These are phyloP conservation scores for Rhodotorula sp. DNA, from an alignment of 1,284 basidiomycete genomes.

Conservation along the genomic window DNA sequence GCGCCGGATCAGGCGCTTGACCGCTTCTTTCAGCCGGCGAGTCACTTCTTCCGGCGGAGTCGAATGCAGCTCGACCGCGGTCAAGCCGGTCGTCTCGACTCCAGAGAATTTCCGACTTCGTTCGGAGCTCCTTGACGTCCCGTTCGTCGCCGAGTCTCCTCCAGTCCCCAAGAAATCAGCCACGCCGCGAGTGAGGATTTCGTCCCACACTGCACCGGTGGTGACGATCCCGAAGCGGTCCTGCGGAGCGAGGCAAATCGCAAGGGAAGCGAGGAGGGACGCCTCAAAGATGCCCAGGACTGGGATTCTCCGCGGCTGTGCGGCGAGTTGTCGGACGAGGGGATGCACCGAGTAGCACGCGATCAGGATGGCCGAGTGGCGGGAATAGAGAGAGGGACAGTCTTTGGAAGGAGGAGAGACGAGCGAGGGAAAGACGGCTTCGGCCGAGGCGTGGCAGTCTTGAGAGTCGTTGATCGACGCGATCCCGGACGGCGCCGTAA, in stretches of 20 bases:
- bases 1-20: constrained; percentile 44
- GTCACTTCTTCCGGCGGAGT: constrained; percentile 50
- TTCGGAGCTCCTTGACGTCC: neutral
- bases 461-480: constrained; percentile 54
- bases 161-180: constrained; percentile 44
- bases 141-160: neutral
- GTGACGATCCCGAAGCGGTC: constrained; percentile 56
- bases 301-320: constrained; percentile 36
- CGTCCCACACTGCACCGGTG: constrained; percentile 56
- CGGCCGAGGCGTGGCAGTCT: constrained; percentile 53
- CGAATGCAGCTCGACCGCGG: constrained; percentile 54
- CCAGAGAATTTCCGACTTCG: constrained; percentile 49
- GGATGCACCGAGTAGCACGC: constrained; percentile 59
- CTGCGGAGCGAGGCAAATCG: constrained; percentile 32
- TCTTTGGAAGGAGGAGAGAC: neutral
- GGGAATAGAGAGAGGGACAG: constrained; percentile 11
- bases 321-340: constrained; percentile 53
- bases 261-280: constrained; percentile 50
- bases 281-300: constrained; percentile 58
- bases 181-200: constrained; percentile 51
- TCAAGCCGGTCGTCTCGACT: constrained; percentile 55
- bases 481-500: constrained; percentile 53
- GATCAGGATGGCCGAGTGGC: constrained; percentile 53
- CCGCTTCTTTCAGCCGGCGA: constrained; percentile 47
- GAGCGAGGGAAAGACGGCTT: constrained; percentile 42